Conservation (phyloP, 306 rosid species). For the Castanea sativa region DNA sequence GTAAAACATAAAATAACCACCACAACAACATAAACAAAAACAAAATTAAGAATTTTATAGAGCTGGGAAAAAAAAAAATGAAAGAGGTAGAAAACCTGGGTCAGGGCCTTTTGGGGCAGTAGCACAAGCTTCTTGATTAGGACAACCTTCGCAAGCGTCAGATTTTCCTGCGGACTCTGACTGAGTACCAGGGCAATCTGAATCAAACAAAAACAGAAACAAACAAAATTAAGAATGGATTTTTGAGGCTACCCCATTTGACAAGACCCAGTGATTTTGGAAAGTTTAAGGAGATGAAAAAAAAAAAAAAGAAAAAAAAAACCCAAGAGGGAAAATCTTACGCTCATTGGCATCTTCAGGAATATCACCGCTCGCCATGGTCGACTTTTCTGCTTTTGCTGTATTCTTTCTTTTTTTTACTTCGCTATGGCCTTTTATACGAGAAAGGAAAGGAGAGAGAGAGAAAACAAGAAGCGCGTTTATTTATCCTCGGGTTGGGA, state of each 20-base stretch:
- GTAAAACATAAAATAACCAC: background rate
- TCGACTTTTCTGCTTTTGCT: background rate
- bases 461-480: too few relatives aligned
- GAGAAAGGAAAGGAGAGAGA: too few relatives aligned
- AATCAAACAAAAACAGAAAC: background rate
- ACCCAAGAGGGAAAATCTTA: constrained; percentile 26
- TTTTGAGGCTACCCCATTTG: background rate
- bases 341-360: constrained; percentile 89
- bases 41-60: background rate
- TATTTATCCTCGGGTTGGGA: too few relatives aligned
- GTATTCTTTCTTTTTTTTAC: background rate
- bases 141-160: constrained; percentile 82
- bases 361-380: constrained; percentile 72
- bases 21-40: background rate
- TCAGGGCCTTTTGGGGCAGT: constrained; percentile 96
- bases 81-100: constrained; percentile 51
- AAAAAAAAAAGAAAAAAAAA: background rate
- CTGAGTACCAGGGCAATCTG: constrained; percentile 93
- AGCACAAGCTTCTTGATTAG: constrained; percentile 82
- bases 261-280: background rate
- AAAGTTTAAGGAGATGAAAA: background rate
- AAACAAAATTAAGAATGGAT: background rate
- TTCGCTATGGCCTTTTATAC: too few relatives aligned
- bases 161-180: constrained; percentile 86
- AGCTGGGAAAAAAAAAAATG: background rate